Base-by-base conservation (phyloP, 1,284 basidiomycete species). In the Pseudozyma sp. region DNA sequence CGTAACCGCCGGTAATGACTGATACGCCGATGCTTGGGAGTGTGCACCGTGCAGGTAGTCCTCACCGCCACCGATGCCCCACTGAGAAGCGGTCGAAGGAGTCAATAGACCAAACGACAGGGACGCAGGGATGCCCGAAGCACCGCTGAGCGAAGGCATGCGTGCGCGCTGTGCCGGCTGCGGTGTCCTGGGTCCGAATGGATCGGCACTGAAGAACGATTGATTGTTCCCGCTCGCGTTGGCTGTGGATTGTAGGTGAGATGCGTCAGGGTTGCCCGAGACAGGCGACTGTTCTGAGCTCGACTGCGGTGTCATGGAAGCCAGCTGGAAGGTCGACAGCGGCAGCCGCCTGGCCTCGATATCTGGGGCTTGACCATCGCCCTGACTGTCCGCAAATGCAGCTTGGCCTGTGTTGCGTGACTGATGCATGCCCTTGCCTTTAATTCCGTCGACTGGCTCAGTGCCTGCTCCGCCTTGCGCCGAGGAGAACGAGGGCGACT, bases 271-370 rank as follows among this genome's bases (percentile, higher is more conserved):
- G 3, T 37, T 47, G 7, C 47, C 60, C 42, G 64, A 59, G 3
- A 39, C 43, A 9, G 71, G 71, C n/a, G 71, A 74, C 5, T 58
- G 66, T 7, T 66, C 66, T 9, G 59, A 30, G 19, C 56, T 58
- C 33, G 70, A 65, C 19, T 56, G 55, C 10, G 59, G 52, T 4
- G 59, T 52, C 35, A 67, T 68, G 11, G 48, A 48, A n/a, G 68
- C 72, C 13, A 75, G 64, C 60, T 75, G 72, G 16, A 40, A 35
- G 13, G 72, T 75, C 31, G 72, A 75, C 34, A 75, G 49, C 16
- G 72, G 72, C 42, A 70, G 30, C 51, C 59, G 63, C 24, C 67
- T 46, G n/a, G 66, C 67, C 46, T 69, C 60, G 1, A 53, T 60
- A 19, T 42, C 57, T 29, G 61, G n/a, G 5, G 68, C 58, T 42